Percentiles rank a stretch among this genome's conserved stretches.
phyloP scores from a whole-genome alignment of 1,139 yeast species.

The Sugiyamaella neomexicana region DNA sequence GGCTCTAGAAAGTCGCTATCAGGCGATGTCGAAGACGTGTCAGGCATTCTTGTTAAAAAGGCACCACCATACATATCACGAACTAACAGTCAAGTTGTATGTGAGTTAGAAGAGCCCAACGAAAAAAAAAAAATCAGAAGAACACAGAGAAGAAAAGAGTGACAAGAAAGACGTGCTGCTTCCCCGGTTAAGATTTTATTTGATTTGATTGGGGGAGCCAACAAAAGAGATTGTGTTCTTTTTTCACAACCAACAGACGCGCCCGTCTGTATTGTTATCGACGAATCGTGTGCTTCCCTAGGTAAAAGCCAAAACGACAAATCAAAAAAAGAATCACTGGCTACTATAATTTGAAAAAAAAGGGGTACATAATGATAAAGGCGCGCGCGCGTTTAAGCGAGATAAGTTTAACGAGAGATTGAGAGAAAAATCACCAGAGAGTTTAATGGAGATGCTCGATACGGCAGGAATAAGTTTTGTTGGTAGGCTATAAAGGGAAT shows the following conservation, averaged over 20 bases:
- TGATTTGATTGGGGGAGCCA: background rate
- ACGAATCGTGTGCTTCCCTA: background rate
- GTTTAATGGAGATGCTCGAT: background rate
- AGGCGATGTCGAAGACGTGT: background rate
- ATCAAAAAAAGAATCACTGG: background rate
- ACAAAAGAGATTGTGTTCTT: too few relatives aligned
- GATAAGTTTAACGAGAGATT: background rate
- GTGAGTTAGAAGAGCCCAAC: background rate
- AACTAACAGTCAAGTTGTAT: background rate
- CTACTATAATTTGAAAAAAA: slow-evolving; percentile 4
- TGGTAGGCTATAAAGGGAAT: background rate
- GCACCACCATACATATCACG: slow-evolving; percentile 8
- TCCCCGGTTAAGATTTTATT: background rate
- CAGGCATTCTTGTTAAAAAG: slow-evolving; percentile 11
- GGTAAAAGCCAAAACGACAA: background rate
- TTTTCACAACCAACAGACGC: too few relatives aligned
- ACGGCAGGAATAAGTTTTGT: background rate
- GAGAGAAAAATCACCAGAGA: too few relatives aligned
- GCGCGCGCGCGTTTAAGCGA: slow-evolving; percentile 6
- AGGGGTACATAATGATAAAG: slow-evolving; percentile 4
- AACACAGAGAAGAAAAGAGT: too few relatives aligned
- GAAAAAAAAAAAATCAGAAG: background rate
- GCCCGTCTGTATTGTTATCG: too few relatives aligned
- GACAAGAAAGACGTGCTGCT: background rate
- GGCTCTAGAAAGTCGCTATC: background rate